Conservation (phyloP, 108 stramenopile species). For the Bacterosira constricta region DNA sequence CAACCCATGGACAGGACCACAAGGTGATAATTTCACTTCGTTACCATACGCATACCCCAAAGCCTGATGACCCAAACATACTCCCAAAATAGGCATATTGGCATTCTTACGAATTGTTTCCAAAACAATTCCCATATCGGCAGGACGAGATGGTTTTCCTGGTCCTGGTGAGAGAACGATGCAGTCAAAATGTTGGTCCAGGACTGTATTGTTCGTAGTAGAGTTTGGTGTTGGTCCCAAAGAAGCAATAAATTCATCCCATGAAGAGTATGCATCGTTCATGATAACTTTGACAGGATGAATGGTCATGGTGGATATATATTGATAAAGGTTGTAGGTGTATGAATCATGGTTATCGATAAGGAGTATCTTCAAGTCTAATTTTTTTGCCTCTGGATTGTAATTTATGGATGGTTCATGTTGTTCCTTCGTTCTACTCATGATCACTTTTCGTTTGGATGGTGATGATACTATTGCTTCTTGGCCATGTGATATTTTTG, state of each 20-base stretch:
- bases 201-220: neutral
- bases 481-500: neutral
- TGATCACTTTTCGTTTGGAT: neutral
- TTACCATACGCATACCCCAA: conserved; percentile 76
- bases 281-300: conserved; percentile 80
- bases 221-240: neutral
- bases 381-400: conserved; percentile 17
- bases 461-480: neutral
- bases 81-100: conserved; percentile 84
- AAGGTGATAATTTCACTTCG: conserved; percentile 52
- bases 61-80: conserved; percentile 94
- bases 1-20: conserved; percentile 90
- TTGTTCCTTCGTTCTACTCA: neutral
- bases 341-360: conserved; percentile 97
- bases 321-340: conserved; percentile 94
- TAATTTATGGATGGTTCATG: neutral
- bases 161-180: conserved; percentile 91
- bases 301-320: conserved; percentile 70
- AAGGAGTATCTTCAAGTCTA: conserved; percentile 74
- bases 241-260: conserved; percentile 33
- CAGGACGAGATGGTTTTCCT: conserved; percentile 62
- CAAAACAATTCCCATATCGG: conserved; percentile 80
- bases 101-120: conserved; percentile 56
- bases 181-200: conserved; percentile 62
- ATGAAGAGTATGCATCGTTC: conserved; percentile 69